Evolutionary conservation across 352 stramenopile genomes (phyloP).

Genomic region (Phytopythium mirpurense): DNA sequence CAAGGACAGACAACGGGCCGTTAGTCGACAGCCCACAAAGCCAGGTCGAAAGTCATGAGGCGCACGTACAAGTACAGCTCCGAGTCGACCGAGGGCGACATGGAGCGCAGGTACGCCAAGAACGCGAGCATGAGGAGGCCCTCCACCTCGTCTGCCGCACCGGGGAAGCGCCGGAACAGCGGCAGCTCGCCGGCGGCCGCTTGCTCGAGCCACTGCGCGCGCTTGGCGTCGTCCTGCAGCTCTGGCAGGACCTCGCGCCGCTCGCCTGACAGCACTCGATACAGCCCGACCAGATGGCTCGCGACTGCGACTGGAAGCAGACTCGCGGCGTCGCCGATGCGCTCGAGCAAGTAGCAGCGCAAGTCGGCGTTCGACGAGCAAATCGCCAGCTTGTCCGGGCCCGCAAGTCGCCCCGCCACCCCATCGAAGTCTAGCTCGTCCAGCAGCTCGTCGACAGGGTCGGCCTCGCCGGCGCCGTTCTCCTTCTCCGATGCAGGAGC

Average conservation of each 20-base stretch:
- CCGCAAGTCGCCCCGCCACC: constrained; percentile 28
- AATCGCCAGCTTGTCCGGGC: constrained; percentile 23
- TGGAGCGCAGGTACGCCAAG: constrained; percentile 52
- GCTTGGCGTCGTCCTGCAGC: constrained; percentile 7
- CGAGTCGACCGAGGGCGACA: constrained; percentile 59
- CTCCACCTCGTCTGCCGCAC: constrained; percentile 10
- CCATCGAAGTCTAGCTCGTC: constrained; percentile 66
- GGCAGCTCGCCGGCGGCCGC: background rate
- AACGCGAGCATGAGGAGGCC: constrained; percentile 53
- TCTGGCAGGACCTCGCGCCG: constrained; percentile 18
- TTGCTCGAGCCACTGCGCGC: constrained; percentile 5
- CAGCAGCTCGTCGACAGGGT: constrained; percentile 37
- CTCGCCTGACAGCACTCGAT: constrained; percentile 45
- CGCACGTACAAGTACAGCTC: constrained; percentile 79
- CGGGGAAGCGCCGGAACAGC: background rate
- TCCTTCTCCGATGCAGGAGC: background rate
- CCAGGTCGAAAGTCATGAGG: background rate
- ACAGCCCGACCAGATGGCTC: constrained; percentile 25
- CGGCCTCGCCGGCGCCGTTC: background rate
- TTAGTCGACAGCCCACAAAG: constrained; percentile 4
- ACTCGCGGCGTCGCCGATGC: constrained; percentile 67
- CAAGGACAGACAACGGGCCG: constrained; percentile 3
- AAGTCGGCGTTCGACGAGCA: constrained; percentile 47
- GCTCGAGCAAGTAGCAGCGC: constrained; percentile 52
- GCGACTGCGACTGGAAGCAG: constrained; percentile 24